These are phyloP conservation scores for Brettanomyces nanus DNA, from an alignment of 805 yeast genomes.

Conservation along the genomic window DNA sequence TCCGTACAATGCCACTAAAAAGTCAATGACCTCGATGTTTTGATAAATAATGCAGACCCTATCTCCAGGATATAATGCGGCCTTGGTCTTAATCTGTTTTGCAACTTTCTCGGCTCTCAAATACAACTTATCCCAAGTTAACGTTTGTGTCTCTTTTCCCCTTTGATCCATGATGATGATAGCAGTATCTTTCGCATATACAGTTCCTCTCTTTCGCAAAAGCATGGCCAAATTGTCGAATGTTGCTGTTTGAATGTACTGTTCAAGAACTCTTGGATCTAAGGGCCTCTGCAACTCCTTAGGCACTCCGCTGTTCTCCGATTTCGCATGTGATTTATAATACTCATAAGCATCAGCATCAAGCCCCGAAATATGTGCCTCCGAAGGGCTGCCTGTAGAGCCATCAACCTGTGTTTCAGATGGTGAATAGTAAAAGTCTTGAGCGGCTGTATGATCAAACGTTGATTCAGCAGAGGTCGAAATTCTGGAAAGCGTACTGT, in stretches of 20 bases:
- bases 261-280: conserved; percentile 46
- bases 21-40: conserved; percentile 77
- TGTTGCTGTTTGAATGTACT: conserved; percentile 28
- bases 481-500: neutral
- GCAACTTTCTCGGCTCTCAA: conserved; percentile 82
- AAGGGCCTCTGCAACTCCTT: conserved; percentile 46
- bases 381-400: neutral
- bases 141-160: conserved; percentile 70
- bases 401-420: neutral
- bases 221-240: conserved; percentile 64
- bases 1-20: conserved; percentile 78
- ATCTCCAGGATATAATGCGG: conserved; percentile 71
- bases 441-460: neutral
- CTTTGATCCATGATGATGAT: conserved; percentile 62
- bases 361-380: neutral
- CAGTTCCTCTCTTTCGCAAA: conserved; percentile 61
- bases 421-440: conserved; percentile 1
- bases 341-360: neutral
- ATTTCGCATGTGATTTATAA: conserved; percentile 1
- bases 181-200: conserved; percentile 62
- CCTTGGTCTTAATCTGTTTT: conserved; percentile 65
- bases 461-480: neutral
- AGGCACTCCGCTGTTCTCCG: neutral
- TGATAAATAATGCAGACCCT: conserved; percentile 79
- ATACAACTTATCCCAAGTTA: conserved; percentile 87